These are phyloP conservation scores for Casuarina cunninghamiana DNA, from an alignment of 306 rosid species.

Conservation along the genomic window DNA sequence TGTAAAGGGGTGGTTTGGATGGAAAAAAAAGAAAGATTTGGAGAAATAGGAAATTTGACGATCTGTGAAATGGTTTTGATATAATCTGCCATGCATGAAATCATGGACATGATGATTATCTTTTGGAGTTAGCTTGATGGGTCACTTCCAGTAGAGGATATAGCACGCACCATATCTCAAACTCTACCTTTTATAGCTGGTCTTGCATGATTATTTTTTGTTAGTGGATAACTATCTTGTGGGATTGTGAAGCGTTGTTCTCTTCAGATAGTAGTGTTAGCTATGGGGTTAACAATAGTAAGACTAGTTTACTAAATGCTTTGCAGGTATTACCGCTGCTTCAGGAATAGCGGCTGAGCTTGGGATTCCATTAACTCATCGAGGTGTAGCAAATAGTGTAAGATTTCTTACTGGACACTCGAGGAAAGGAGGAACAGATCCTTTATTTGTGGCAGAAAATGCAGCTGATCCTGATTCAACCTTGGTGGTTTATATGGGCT, in stretches of 20 bases:
- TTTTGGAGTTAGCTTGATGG: background rate
- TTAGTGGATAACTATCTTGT: background rate
- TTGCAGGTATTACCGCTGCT: conserved; percentile 90
- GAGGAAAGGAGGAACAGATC: conserved; percentile 89
- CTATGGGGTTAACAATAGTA: background rate
- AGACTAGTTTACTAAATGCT: conserved; percentile 1
- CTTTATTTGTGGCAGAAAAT: conserved; percentile 85
- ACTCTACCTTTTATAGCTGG: background rate
- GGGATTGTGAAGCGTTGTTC: background rate
- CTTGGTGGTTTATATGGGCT: conserved; percentile 93
- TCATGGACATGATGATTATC: background rate
- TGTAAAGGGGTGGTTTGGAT: background rate
- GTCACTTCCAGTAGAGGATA: background rate
- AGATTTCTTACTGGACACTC: conserved; percentile 94
- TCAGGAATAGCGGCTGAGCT: conserved; percentile 92
- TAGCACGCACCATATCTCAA: background rate
- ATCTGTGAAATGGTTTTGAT: background rate
- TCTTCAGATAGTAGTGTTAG: background rate
- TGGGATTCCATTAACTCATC: conserved; percentile 90
- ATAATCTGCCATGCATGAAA: background rate
- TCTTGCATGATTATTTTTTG: background rate
- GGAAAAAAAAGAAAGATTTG: background rate
- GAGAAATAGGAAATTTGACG: background rate
- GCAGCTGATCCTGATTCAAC: conserved; percentile 89
- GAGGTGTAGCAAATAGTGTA: conserved; percentile 78